A percentile compares a stretch with the other conserved stretches of the same genome.
These are phyloP conservation scores for Acer campestre DNA, from an alignment of 345 rosid species.

Conservation along the genomic window DNA sequence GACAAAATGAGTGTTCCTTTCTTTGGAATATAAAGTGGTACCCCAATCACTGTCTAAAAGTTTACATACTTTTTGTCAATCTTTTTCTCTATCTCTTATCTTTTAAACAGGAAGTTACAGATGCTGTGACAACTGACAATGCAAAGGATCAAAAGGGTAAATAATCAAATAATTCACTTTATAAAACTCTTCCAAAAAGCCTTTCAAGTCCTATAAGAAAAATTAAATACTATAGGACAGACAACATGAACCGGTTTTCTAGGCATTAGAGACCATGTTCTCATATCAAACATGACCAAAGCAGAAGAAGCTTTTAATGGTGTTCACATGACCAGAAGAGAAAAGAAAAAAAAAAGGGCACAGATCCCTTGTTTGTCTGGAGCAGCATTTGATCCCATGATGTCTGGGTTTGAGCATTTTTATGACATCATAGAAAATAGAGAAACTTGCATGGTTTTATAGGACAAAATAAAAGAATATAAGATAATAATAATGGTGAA, in stretches of 20 bases:
- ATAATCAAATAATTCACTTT: conserved; percentile 14
- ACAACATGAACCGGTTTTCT: not conserved
- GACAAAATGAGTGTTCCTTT: conserved; percentile 7
- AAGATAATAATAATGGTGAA: not conserved
- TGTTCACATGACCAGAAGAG: not conserved
- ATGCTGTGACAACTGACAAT: conserved; percentile 21
- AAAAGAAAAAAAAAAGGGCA: not conserved
- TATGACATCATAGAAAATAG: conserved; percentile 20
- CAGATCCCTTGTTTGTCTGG: conserved; percentile 11
- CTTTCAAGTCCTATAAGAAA: not conserved
- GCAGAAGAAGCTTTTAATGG: not conserved
- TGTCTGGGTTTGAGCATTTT: conserved; percentile 34
- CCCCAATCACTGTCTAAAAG: conserved; percentile 20
- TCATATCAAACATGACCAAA: conserved; percentile 4
- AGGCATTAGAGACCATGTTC: conserved; percentile 11
- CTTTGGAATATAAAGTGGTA: not conserved
- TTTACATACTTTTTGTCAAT: conserved; percentile 17
- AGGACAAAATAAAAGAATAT: not conserved
- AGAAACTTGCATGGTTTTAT: conserved; percentile 31
- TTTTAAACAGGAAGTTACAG: conserved; percentile 18
- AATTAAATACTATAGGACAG: not conserved
- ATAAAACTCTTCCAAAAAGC: conserved; percentile 21
- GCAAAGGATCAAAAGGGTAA: conserved; percentile 20
- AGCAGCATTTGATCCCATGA: conserved; percentile 56
- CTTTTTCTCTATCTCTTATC: conserved; percentile 16